Evolutionary conservation across 2,329 filamentous ascomycete genomes (phyloP), one percentile per base, ranked within the genome.

Genomic region (Aspergillus proliferans): DNA sequence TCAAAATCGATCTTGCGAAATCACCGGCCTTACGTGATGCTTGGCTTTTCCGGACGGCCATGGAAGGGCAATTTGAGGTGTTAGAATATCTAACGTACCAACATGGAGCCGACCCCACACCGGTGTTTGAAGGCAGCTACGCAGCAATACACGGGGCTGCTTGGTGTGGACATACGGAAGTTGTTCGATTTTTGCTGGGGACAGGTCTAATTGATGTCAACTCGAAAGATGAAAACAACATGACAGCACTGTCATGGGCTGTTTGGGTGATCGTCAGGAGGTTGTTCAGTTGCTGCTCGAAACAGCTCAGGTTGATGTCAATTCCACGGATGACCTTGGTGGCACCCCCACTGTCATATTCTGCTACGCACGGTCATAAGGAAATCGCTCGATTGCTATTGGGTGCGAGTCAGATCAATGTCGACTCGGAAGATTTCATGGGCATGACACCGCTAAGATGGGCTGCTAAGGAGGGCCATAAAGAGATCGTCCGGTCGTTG

Each of bases 61-160:
- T n/a, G 33, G 33, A 36, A 36, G 33, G 33, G 4, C 33, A 36
- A 36, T 1, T n/a, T 36, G 14, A 36, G 33, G 14, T 36, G 33
- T 8, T 36, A 12, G 8, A 36, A 36, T 28, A 28, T 28, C 33
- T 15, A 8, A 6, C 6, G 14, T 36, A 36, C 7, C 14, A 36
- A 14, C 12, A 36, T n/a, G n/a, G 33, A 36, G 33, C 14, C 33
- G 33, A 36, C 12, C 33, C 14, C 33, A 15, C 26, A 28, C 26
- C 26, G 9, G 26, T 28, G 26, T 3, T 28, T 7, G 26, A 51
- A 21, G 45, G 33, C 24, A 53, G 56, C 5, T 50, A 54, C 18
- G 57, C 56, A 19, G 52, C 59, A 6, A 41, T 63, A 28, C 57
- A 53, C 53, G 58, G 50, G 52, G 60, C 60, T 34, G 58, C 58